A percentile compares a stretch with the other conserved stretches of the same genome.
Conservation (phyloP, 495 filamentous ascomycete genomes). For the Penicillium paradoxum region DNA sequence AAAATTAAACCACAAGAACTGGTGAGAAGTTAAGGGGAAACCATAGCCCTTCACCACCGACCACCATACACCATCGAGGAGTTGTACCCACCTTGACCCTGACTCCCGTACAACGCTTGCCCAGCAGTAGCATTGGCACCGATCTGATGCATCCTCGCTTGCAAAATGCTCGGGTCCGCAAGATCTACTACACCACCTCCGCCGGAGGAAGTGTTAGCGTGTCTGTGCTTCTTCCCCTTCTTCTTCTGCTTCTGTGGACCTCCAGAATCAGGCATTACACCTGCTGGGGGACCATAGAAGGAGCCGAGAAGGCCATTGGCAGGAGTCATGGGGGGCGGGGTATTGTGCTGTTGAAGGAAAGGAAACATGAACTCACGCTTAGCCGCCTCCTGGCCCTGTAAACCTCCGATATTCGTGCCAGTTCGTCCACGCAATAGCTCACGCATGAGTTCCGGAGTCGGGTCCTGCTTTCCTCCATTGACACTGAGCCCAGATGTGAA, state of each 20-base stretch:
- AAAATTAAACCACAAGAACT: constrained; percentile 11
- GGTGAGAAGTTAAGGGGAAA: constrained; percentile 8
- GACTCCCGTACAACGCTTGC: constrained; percentile 83
- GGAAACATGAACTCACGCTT: constrained; percentile 95
- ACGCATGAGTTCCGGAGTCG: constrained; percentile 72
- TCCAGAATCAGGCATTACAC: constrained; percentile 73
- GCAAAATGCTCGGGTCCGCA: constrained; percentile 99
- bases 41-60: constrained; percentile 58
- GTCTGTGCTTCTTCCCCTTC: constrained; percentile 99
- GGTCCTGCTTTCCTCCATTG: constrained; percentile 63
- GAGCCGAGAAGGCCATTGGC: constrained; percentile 80
- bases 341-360: constrained; percentile 78
- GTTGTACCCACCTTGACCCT: constrained; percentile 98
- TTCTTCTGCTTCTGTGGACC: constrained; percentile 91
- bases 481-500: constrained; percentile 67
- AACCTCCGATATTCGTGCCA: constrained; percentile 51
- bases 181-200: constrained; percentile 98
- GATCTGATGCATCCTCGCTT: constrained; percentile 90
- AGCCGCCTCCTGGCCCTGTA: constrained; percentile 68
- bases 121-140: constrained; percentile 62
- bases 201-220: constrained; percentile 99
- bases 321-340: constrained; percentile 84
- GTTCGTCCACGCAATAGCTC: constrained; percentile 63
- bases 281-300: constrained; percentile 83
- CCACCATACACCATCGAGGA: constrained; percentile 79